phyloP scores from a whole-genome alignment of 306 rosid species.

The Castanea mollissima region DNA sequence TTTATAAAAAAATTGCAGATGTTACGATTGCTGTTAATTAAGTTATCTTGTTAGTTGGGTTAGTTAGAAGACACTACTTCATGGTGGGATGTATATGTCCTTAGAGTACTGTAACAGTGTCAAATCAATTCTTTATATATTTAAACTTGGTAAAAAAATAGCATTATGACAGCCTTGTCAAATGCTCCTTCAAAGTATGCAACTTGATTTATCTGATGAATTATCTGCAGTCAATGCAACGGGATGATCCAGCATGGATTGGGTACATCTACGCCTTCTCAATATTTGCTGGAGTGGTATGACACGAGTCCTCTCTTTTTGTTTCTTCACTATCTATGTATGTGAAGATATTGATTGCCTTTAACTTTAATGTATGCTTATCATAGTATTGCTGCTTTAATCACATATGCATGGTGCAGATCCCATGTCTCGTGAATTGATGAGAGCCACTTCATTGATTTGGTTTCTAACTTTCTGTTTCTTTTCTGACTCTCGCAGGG shows the following conservation, averaged over 20 bases:
- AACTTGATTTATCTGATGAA: not conserved
- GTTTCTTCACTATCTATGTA: not conserved
- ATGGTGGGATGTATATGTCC: not conserved
- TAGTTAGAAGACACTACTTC: not conserved
- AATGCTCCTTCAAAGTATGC: not conserved
- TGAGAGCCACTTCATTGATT: not conserved
- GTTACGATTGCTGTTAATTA: not conserved
- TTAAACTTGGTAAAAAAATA: not conserved
- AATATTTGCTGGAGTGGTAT: constrained; percentile 61
- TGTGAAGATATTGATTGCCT: constrained; percentile 5
- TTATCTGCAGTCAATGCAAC: constrained; percentile 59
- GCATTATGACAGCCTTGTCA: not conserved
- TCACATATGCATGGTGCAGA: not conserved
- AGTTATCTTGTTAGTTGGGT: not conserved
- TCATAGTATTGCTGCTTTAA: not conserved
- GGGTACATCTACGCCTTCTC: constrained; percentile 57
- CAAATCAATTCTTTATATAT: not conserved
- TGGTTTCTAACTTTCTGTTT: not conserved
- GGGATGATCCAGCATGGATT: constrained; percentile 47
- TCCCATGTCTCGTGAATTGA: not conserved
- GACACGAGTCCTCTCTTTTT: constrained; percentile 9
- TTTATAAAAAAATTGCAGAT: no score
- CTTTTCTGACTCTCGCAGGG: not conserved
- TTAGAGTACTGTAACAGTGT: not conserved
- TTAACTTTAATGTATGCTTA: not conserved